Evolutionary conservation across 441 rosid species (phyloP).

Genomic region (Populus hybrid): DNA sequence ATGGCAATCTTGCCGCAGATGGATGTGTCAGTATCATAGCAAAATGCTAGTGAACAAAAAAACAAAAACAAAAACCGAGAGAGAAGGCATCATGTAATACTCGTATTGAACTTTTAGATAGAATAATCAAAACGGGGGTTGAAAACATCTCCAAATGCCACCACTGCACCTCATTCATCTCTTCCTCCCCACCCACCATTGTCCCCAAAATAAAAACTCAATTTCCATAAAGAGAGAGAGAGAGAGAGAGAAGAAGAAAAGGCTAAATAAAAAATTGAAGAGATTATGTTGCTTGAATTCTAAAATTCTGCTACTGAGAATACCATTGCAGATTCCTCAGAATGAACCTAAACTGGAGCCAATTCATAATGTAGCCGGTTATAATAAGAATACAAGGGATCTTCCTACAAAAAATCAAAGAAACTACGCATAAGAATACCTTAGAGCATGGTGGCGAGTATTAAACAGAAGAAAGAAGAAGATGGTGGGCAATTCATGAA

Average conservation of each 20-base stretch:
- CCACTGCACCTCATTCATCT: neutral
- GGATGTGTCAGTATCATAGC: slow-evolving; percentile 8
- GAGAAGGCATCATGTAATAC: neutral
- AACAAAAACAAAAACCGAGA: neutral
- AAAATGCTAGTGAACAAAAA: neutral
- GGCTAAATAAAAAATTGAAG: neutral
- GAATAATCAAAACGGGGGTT: neutral
- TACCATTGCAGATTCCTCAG: slow-evolving; percentile 73
- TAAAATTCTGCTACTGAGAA: neutral
- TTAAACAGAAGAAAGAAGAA: neutral
- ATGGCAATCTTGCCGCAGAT: slow-evolving; percentile 47
- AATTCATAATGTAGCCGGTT: slow-evolving; percentile 63
- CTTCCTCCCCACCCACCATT: neutral
- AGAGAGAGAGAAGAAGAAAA: neutral
- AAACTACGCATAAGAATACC: slow-evolving; percentile 8
- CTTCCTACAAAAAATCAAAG: slow-evolving; percentile 45
- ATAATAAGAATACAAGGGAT: slow-evolving; percentile 66
- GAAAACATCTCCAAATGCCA: neutral
- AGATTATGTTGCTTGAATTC: slow-evolving; percentile 1
- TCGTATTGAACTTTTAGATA: neutral
- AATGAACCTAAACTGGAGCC: slow-evolving; percentile 55
- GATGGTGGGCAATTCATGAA: neutral
- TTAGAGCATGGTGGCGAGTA: neutral
- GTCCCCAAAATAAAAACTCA: neutral
- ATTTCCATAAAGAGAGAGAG: no score